A percentile compares a stretch with the other conserved stretches of the same genome.
Conservation (phyloP, 352 stramenopile genomes). For the Pythium myriotylum region DNA sequence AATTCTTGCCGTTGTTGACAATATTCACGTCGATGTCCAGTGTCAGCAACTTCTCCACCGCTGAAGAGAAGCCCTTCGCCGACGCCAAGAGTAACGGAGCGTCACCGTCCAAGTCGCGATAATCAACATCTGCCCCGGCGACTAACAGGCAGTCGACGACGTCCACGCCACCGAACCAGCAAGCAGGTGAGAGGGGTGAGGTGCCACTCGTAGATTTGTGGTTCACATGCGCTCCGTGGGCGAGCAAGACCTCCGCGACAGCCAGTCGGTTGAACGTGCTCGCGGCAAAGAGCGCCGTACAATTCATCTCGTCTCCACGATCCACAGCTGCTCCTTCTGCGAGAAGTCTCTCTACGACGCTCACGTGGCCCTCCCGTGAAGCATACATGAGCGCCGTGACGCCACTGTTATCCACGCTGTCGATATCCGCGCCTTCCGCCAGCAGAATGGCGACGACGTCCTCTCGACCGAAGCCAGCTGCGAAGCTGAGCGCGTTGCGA, state of each 20-base stretch:
- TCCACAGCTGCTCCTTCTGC: background rate
- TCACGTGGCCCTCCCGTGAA: background rate
- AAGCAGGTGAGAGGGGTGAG: too few species aligned
- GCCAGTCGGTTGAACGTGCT: too few species aligned
- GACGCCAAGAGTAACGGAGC: background rate
- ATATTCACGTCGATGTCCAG: background rate
- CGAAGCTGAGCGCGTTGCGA: background rate
- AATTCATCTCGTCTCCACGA: background rate
- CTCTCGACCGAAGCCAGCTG: background rate
- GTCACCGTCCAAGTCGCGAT: background rate
- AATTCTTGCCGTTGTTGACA: too few species aligned
- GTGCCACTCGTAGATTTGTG: too few species aligned
- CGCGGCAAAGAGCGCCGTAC: too few species aligned
- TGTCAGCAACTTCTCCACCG: background rate
- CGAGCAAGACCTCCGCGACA: too few species aligned
- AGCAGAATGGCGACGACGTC: background rate
- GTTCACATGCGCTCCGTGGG: too few species aligned
- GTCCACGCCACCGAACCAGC: background rate
- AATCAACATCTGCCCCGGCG: background rate
- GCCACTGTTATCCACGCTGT: background rate
- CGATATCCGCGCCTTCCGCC: background rate
- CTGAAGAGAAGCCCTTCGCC: background rate
- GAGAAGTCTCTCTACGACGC: background rate
- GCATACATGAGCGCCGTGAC: background rate
- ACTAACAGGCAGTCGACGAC: background rate